Conservation (phyloP, 441 rosid genomes). For the Erodium texanum region DNA sequence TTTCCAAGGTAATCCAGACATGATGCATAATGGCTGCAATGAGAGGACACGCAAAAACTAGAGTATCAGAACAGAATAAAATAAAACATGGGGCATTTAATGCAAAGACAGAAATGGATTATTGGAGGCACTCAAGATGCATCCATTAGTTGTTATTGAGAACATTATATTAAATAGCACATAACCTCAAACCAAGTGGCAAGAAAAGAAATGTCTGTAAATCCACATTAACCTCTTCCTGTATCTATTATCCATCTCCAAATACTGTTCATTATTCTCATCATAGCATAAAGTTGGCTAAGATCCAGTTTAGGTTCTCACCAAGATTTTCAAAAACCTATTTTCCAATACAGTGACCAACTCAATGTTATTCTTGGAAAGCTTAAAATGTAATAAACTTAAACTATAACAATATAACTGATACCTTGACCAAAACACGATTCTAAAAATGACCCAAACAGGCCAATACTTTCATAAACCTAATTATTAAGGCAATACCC, state of each 20-base stretch:
- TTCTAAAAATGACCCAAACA: no score
- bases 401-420: background rate
- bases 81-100: background rate
- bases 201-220: background rate
- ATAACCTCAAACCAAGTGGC: background rate
- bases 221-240: background rate
- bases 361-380: background rate
- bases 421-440: background rate
- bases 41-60: background rate
- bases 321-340: background rate
- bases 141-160: background rate
- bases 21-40: conserved; percentile 78
- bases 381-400: background rate
- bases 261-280: background rate
- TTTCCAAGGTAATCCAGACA: conserved; percentile 85
- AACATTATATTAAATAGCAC: background rate
- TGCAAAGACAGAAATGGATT: background rate
- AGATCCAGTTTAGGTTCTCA: background rate
- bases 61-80: background rate
- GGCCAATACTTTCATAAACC: no score
- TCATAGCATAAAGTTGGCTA: background rate
- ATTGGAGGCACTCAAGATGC: background rate
- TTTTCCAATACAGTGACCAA: background rate
- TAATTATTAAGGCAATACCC: background rate
- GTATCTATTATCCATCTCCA: background rate